Evolutionary conservation across 2,329 filamentous ascomycete genomes (phyloP).

Genomic region (Fusarium redolens): DNA sequence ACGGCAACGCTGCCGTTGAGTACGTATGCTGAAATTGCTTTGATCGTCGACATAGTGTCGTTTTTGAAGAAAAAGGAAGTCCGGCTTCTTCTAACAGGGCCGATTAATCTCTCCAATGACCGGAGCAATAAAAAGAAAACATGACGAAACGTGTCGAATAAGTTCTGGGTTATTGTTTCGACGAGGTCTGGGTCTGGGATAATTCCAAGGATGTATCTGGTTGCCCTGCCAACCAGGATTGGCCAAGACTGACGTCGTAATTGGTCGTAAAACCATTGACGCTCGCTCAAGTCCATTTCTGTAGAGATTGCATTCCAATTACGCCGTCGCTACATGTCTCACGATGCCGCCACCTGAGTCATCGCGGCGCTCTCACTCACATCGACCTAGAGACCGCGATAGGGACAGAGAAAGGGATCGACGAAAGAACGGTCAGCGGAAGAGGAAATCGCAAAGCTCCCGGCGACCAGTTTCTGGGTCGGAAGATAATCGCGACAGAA

Average conservation of each 20-base stretch:
- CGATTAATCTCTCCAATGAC: neutral
- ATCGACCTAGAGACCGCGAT: slow-evolving; percentile 33
- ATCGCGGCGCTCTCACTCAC: slow-evolving; percentile 47
- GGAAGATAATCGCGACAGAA: slow-evolving; percentile 49
- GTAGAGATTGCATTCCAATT: slow-evolving; percentile 43
- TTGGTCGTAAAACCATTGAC: slow-evolving; percentile 14
- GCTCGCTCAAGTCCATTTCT: slow-evolving; percentile 16
- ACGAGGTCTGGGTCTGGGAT: neutral
- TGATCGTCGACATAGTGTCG: neutral
- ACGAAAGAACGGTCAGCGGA: slow-evolving; percentile 51
- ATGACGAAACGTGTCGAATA: neutral
- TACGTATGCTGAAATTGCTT: neutral
- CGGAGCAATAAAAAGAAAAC: neutral
- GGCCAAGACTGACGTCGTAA: slow-evolving; percentile 16
- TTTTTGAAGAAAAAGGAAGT: neutral
- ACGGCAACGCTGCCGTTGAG: neutral
- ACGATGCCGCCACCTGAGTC: slow-evolving; percentile 53
- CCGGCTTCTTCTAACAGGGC: no score
- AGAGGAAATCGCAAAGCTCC: slow-evolving; percentile 49
- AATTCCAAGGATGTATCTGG: neutral
- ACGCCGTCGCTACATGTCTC: slow-evolving; percentile 21
- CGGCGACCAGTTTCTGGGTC: slow-evolving; percentile 49
- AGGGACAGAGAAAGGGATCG: slow-evolving; percentile 39
- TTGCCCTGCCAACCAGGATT: neutral
- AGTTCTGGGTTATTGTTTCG: neutral